Evolutionary conservation across 139 green algal species (phyloP), one percentile per base, ranked within the genome.

Genomic region (Spirogloea muscicola): DNA sequence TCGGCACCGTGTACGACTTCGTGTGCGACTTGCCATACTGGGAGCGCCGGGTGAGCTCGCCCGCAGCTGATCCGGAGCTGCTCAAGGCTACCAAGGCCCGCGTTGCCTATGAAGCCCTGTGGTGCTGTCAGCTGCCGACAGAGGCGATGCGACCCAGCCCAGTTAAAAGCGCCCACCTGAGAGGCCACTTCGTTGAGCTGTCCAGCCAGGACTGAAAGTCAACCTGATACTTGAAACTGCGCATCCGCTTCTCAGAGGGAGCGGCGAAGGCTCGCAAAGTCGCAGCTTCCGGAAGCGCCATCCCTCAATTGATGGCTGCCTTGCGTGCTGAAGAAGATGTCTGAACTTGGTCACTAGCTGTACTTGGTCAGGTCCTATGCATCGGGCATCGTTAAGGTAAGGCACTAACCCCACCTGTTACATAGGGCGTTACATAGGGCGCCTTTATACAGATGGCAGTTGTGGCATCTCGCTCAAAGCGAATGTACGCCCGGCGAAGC

Each of bases 11-110:
- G 49, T 76, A 76, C 59, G 67, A 76, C 67, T 70, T 49, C 58
- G 59, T 76, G 13, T 76, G 67, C 67, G 33, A 76, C 33, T 21
- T 76, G 58, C 59, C 67, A 29, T 69, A 55, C 59, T 76, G 67
- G 67, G 37, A 69, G 59, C 67, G 67, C 27, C 55, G 42, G 67
- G 67, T 76, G 27, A 57, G 64, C 16, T 10, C 49, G 25, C 25
- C 13, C 9, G 31, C 49, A n/a, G n/a, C 49, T 10, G 31, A 25
- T 58, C 2, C 6, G 31, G 2, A 31, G 6, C 33, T 27, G 31
- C 49, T 1, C 49, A 25, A 25, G 49, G 31, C 9, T 21, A 2
- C 49, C 49, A 25, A 4, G 33, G 5, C 49, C 49, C 49, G 3
- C 48, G n/a, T 25, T 2, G 3, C 48, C 48, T 25, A n/a, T 25